phyloP scores from a whole-genome alignment of 129 eudicot species.

The Erigeron canadensis region DNA sequence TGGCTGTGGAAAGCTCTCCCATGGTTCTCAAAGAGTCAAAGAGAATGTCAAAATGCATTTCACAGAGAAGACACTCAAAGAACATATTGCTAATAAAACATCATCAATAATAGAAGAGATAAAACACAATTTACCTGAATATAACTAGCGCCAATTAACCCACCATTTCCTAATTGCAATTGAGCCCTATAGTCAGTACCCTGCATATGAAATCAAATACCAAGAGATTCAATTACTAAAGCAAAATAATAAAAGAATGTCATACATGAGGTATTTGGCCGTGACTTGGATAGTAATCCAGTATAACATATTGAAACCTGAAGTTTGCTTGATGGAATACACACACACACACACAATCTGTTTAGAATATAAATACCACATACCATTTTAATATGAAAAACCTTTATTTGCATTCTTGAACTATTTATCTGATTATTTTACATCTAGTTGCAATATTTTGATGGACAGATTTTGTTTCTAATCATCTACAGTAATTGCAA shows the following conservation, averaged over 20 bases:
- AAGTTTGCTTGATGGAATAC: not conserved
- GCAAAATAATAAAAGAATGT: not conserved
- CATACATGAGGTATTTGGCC: not conserved
- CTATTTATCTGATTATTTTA: too few species aligned
- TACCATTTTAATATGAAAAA: too few species aligned
- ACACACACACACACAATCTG: not conserved
- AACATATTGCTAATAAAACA: not conserved
- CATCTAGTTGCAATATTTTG: too few species aligned
- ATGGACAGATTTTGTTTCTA: too few species aligned
- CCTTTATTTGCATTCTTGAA: too few species aligned
- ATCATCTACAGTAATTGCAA: too few species aligned
- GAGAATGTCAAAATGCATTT: not conserved
- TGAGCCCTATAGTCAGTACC: slow-evolving; percentile 79
- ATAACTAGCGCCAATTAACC: slow-evolving; percentile 79
- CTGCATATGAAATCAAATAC: slow-evolving; percentile 32
- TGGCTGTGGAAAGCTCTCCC: too few species aligned
- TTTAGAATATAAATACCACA: too few species aligned
- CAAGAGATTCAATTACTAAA: not conserved
- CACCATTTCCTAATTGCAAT: slow-evolving; percentile 77
- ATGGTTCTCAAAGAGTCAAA: too few species aligned
- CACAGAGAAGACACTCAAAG: not conserved
- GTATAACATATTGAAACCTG: not conserved
- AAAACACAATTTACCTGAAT: slow-evolving; percentile 53
- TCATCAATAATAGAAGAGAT: not conserved
- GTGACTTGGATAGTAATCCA: too few species aligned